phyloP scores from a whole-genome alignment of 2,329 filamentous ascomycete species.

The Ophioceras dolichostomum region DNA sequence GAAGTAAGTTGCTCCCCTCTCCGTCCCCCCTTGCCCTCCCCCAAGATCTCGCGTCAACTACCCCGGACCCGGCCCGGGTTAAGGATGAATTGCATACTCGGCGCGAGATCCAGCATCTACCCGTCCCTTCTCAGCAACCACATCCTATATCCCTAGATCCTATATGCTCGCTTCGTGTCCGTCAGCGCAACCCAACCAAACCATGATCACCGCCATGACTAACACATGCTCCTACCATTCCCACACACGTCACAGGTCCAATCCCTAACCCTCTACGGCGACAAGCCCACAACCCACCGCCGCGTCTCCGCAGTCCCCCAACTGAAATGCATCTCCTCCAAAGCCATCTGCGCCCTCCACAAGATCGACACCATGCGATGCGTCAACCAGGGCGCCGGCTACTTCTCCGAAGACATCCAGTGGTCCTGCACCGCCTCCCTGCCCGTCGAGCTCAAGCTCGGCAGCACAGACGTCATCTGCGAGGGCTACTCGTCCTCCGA shows the following conservation, averaged over 20 bases:
- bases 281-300: constrained; percentile 57
- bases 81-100: too few relatives aligned
- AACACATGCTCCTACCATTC: background rate
- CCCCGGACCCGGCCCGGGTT: too few relatives aligned
- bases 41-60: too few relatives aligned
- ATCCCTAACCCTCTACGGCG: constrained; percentile 61
- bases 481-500: constrained; percentile 71
- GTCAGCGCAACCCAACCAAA: background rate
- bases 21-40: background rate
- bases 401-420: constrained; percentile 69
- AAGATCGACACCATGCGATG: constrained; percentile 76
- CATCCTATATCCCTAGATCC: background rate
- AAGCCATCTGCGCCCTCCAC: constrained; percentile 54
- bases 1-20: constrained; percentile 37
- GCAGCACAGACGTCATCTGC: constrained; percentile 80
- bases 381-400: constrained; percentile 71
- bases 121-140: background rate
- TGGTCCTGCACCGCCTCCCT: constrained; percentile 70
- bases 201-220: too few relatives aligned
- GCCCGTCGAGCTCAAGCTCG: constrained; percentile 55
- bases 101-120: too few relatives aligned
- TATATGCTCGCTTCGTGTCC: background rate
- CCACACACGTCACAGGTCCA: constrained; percentile 41
- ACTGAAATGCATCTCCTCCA: constrained; percentile 62
- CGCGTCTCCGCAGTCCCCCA: constrained; percentile 68